These are phyloP conservation scores for Thuja plicata DNA, from an alignment of 83 land plant genomes.

Conservation along the genomic window DNA sequence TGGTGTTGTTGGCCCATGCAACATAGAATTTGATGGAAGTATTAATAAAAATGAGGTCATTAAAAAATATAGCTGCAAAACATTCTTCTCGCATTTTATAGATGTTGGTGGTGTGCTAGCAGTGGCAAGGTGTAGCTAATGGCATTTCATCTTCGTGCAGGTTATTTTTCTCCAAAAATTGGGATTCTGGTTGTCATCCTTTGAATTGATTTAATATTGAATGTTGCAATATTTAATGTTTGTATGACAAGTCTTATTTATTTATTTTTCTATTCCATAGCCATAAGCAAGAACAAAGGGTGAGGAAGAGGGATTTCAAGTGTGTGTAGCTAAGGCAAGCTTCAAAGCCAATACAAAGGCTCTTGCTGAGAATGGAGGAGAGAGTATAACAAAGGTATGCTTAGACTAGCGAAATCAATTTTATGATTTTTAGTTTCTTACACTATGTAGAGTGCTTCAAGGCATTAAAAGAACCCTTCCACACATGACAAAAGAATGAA, in stretches of 20 bases:
- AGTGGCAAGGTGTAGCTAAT: no score
- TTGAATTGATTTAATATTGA: not conserved
- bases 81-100: no score
- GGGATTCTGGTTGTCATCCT: no score
- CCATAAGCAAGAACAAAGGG: constrained; percentile 96
- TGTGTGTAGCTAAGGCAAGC: constrained; percentile 95
- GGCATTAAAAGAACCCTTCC: not conserved
- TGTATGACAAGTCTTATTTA: not conserved
- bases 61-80: no score
- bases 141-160: no score
- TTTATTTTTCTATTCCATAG: constrained; percentile 37
- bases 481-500: not conserved
- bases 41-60: no score
- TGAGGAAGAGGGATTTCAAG: constrained; percentile 84
- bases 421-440: not conserved
- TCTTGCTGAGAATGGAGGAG: constrained; percentile 99
- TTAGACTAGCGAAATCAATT: not conserved
- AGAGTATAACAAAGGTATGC: constrained; percentile 94
- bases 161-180: no score
- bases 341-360: constrained; percentile 99
- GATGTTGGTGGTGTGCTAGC: no score
- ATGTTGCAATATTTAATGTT: not conserved
- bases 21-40: no score
- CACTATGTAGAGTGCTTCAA: not conserved
- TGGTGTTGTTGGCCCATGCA: no score